These are phyloP conservation scores for Diaporthe sp. DNA, from an alignment of 2,329 filamentous ascomycete genomes.

Conservation along the genomic window DNA sequence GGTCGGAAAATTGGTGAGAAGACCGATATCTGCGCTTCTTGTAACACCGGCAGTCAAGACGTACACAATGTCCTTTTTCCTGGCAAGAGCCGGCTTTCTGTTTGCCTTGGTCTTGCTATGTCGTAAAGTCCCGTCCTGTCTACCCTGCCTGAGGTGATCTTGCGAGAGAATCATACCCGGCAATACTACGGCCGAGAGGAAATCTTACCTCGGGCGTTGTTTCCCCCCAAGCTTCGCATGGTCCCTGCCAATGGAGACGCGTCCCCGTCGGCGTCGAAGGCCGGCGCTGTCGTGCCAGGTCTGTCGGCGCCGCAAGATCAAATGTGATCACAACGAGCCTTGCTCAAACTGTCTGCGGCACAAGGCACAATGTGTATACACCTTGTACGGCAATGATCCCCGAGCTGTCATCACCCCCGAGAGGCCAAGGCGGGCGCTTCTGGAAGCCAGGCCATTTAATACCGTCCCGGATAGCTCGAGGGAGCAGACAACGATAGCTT, in stretches of 20 bases:
- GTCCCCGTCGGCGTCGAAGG: slow-evolving; percentile 10
- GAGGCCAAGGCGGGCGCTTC: not conserved
- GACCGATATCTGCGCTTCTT: slow-evolving; percentile 11
- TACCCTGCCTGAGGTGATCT: rapidly evolving
- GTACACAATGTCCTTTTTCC: not conserved
- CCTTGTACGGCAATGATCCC: not conserved
- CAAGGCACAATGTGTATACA: slow-evolving; percentile 85
- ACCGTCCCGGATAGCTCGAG: not conserved
- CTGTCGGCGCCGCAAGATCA: slow-evolving; percentile 33
- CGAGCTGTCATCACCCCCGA: not conserved
- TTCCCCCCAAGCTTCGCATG: not conserved
- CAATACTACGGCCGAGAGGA: not conserved
- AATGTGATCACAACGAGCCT: slow-evolving; percentile 31
- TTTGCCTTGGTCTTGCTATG: not conserved
- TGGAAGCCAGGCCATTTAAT: not conserved
- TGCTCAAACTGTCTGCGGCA: slow-evolving; percentile 87
- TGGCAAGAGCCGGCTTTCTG: too few species aligned
- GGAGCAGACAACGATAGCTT: not conserved
- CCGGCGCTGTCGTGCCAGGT: slow-evolving; percentile 27
- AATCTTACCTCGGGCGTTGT: not conserved
- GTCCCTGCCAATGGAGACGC: not conserved
- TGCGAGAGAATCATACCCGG: not conserved
- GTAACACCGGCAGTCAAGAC: not conserved
- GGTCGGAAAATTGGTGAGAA: not conserved
- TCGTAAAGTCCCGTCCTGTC: not conserved